A percentile compares a stretch with the other conserved stretches of the same genome.
phyloP scores from a whole-genome alignment of 1,284 basidiomycete genomes.

The Apiotrichum sp. region DNA sequence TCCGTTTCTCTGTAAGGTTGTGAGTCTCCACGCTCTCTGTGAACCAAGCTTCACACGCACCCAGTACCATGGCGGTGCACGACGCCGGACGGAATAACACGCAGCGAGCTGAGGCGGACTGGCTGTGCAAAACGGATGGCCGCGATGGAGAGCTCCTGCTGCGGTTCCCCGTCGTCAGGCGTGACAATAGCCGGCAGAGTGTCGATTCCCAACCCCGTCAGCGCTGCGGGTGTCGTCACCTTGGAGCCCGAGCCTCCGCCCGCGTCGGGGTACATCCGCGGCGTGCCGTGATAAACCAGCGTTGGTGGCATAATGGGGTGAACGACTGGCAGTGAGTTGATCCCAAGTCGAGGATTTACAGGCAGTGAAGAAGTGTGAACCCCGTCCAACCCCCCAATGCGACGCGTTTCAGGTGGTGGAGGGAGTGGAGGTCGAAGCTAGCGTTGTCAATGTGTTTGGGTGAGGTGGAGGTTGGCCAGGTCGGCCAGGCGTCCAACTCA shows the following conservation, averaged over 20 bases:
- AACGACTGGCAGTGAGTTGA: too few species aligned
- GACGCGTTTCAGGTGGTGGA: too few species aligned
- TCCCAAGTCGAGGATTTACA: too few species aligned
- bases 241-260: neutral
- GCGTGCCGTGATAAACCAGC: constrained; percentile 15
- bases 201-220: neutral
- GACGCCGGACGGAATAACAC: constrained; percentile 8
- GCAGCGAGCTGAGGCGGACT: constrained; percentile 4
- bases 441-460: too few species aligned
- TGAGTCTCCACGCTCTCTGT: neutral
- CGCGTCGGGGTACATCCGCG: constrained; percentile 5
- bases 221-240: neutral
- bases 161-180: neutral
- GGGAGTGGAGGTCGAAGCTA: too few species aligned
- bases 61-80: constrained; percentile 2
- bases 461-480: too few species aligned
- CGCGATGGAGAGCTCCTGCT: neutral
- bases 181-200: neutral
- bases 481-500: too few species aligned
- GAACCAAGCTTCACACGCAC: constrained; percentile 1
- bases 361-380: too few species aligned
- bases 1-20: constrained; percentile 4
- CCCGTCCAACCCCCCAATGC: too few species aligned
- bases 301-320: too few species aligned
- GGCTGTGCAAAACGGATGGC: constrained; percentile 9